phyloP scores from a whole-genome alignment of 2,329 filamentous ascomycete species.

The Colletotrichum sojae region DNA sequence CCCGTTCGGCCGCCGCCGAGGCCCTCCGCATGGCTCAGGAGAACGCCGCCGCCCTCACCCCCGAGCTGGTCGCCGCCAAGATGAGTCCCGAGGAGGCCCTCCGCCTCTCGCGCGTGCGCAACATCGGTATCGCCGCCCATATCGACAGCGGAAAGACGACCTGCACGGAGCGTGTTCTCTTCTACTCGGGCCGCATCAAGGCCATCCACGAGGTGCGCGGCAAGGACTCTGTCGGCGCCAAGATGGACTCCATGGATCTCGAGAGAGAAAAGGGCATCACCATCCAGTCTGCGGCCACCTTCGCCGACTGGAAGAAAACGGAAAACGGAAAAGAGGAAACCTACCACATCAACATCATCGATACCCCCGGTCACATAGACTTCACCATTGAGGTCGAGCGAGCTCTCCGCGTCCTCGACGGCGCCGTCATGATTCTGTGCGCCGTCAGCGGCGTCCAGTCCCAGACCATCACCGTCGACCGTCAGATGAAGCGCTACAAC shows the following conservation, averaged over 20 bases:
- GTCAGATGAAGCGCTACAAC: constrained; percentile 99
- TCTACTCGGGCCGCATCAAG: constrained; percentile 97
- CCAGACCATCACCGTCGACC: constrained; percentile 97
- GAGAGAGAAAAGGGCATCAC: constrained; percentile 99
- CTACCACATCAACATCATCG: constrained; percentile 98
- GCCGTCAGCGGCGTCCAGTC: constrained; percentile 97
- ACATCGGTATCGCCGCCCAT: constrained; percentile 98
- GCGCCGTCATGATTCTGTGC: constrained; percentile 98
- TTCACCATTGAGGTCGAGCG: constrained; percentile 99
- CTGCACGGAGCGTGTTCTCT: constrained; percentile 94
- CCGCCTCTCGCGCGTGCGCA: constrained; percentile 85
- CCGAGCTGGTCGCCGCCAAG: constrained; percentile 79
- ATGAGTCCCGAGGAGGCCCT: constrained; percentile 84
- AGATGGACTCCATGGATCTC: constrained; percentile 99
- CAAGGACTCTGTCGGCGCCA: constrained; percentile 94
- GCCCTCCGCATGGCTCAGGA: constrained; percentile 69
- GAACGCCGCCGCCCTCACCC: constrained; percentile 65
- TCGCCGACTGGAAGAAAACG: constrained; percentile 95
- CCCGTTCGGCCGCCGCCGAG: constrained; percentile 54
- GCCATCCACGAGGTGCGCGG: constrained; percentile 97
- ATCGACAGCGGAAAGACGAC: constrained; percentile 99
- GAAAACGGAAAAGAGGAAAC: constrained; percentile 87
- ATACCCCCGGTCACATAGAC: constrained; percentile 98
- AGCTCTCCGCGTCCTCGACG: constrained; percentile 93
- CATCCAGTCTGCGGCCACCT: constrained; percentile 97